A percentile compares a stretch with the other conserved stretches of the same genome.
phyloP scores from a whole-genome alignment of 176 grass and related monocot species.

The Secale cereale region DNA sequence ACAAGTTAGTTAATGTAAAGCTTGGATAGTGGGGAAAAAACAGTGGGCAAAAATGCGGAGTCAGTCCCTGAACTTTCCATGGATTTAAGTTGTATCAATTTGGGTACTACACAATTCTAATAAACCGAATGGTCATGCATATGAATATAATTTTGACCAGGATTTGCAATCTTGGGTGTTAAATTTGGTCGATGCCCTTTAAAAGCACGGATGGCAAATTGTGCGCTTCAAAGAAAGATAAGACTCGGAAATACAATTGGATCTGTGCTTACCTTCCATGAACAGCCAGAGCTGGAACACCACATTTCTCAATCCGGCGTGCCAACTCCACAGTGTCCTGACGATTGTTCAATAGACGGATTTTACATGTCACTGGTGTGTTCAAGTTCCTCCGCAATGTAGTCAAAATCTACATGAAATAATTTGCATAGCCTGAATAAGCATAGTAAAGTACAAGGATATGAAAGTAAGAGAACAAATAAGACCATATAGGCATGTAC shows the following conservation, averaged over 20 bases:
- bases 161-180: background rate
- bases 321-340: conserved; percentile 84
- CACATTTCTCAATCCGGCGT: conserved; percentile 82
- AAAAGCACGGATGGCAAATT: conserved; percentile 20
- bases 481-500: conserved; percentile 56
- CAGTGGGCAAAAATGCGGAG: background rate
- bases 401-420: conserved; percentile 80
- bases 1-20: conserved; percentile 4
- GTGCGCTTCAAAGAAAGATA: background rate
- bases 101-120: background rate
- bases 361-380: conserved; percentile 84
- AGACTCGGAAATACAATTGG: conserved; percentile 20
- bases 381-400: conserved; percentile 80
- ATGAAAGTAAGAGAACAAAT: conserved; percentile 21
- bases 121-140: background rate
- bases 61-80: background rate
- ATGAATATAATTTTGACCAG: background rate
- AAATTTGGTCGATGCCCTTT: background rate
- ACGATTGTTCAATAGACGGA: conserved; percentile 70
- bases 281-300: conserved; percentile 83
- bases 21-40: background rate
- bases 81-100: background rate
- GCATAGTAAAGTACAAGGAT: background rate
- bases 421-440: conserved; percentile 33
- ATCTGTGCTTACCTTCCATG: conserved; percentile 67